phyloP scores from a whole-genome alignment of 306 rosid species.

The Vigna reflexopilosa region DNA sequence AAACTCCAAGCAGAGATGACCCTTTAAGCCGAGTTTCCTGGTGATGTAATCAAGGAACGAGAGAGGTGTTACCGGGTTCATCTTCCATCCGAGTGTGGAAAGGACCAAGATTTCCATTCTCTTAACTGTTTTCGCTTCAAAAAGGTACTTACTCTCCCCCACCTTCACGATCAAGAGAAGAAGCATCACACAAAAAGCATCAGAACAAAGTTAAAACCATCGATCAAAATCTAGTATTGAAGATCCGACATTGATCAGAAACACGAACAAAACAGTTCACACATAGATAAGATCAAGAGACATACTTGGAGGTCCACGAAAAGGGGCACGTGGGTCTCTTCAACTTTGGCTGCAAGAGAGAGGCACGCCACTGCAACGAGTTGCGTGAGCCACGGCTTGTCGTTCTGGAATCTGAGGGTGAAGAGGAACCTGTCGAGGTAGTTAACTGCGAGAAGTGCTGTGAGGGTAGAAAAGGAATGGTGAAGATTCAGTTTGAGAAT shows the following conservation, averaged over 20 bases:
- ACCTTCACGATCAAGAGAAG: conserved; percentile 49
- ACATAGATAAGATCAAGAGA: not conserved
- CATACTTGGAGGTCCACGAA: conserved; percentile 70
- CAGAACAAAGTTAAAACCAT: not conserved
- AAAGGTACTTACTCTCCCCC: conserved; percentile 62
- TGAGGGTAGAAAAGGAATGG: conserved; percentile 71
- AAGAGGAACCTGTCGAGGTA: conserved; percentile 73
- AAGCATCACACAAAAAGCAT: not conserved
- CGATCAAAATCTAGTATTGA: not conserved
- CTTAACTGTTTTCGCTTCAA: conserved; percentile 74
- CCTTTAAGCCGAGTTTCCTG: conserved; percentile 74
- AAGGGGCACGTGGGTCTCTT: conserved; percentile 85
- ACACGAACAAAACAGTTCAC: not conserved
- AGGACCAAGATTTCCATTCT: conserved; percentile 90
- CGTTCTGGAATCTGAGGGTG: conserved; percentile 53
- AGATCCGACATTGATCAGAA: not conserved
- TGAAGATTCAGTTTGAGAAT: conserved; percentile 62
- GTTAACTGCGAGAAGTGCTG: conserved; percentile 75
- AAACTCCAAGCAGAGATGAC: conserved; percentile 70
- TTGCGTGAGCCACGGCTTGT: conserved; percentile 82
- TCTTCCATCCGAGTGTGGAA: conserved; percentile 81
- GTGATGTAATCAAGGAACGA: conserved; percentile 76
- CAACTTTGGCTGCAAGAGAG: conserved; percentile 83
- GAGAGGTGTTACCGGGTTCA: conserved; percentile 84
- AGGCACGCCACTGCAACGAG: conserved; percentile 79